phyloP scores from a whole-genome alignment of 305 asterid genomes.

The Fraxinus sp. region DNA sequence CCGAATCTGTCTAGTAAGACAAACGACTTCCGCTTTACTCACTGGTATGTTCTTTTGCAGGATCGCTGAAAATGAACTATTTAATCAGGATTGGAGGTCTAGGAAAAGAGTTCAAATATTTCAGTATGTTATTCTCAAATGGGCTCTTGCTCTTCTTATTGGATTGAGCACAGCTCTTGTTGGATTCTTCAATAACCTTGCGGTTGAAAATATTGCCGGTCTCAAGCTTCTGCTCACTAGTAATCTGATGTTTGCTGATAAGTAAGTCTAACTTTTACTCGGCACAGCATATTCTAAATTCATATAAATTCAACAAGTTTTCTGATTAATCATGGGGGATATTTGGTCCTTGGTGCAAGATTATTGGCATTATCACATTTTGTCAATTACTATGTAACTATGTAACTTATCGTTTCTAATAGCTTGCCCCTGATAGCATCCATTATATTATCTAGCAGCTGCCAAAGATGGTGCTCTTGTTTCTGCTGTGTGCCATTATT shows the following conservation, averaged over 20 bases:
- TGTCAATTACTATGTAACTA: background rate
- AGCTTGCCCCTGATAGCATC: background rate
- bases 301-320: background rate
- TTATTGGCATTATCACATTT: background rate
- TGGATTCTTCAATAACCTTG: conserved; percentile 83
- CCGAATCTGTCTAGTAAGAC: background rate
- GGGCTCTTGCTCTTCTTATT: conserved; percentile 91
- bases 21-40: background rate
- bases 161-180: conserved; percentile 78
- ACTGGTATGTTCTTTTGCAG: conserved; percentile 40
- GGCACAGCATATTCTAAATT: background rate
- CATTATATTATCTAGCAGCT: background rate
- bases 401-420: background rate
- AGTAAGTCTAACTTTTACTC: conserved; percentile 41
- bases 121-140: conserved; percentile 80
- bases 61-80: conserved; percentile 79
- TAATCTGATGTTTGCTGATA: conserved; percentile 63
- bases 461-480: background rate
- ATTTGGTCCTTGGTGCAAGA: background rate
- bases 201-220: conserved; percentile 89
- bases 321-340: background rate
- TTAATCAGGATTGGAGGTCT: conserved; percentile 95
- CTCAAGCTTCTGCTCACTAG: conserved; percentile 71
- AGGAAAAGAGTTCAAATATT: conserved; percentile 70
- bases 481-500: background rate